Base-by-base conservation (phyloP, 2,329 filamentous ascomycete species). In the Lithohypha guttulata region DNA sequence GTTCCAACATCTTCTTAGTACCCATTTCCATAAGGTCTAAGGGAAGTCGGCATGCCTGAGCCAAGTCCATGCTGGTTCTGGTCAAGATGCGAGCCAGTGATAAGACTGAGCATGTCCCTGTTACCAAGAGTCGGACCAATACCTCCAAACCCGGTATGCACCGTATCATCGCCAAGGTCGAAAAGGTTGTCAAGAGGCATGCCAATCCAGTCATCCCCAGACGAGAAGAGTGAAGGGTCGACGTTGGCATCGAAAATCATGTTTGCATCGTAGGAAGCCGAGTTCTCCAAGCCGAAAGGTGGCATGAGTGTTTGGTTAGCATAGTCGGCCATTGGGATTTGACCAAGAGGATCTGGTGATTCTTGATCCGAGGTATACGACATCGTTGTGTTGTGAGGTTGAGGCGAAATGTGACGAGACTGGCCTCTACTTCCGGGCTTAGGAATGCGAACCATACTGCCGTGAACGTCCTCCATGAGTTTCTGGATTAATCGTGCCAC, bases 121-220 rank as follows among this genome's bases (percentile, higher is more conserved):
- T 64, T 71, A 2, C 71, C 73, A 10, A 79, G 63, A 56, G 75
- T 73, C n/a, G 73, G 73, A 0, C 75, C 75, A 14, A 69, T 73
- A 15, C 76, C 73, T 39, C 75, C 72, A 1, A 71, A 66, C 9
- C 70, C 71, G 51, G 70, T 69, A 44, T 67, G 63, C 28, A 67
- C 63, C 7, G 59, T 61, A 11, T 62, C 61, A 37, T 56, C 63
- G 46, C 69, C 69, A 20, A 39, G 20, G 19, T 23, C 23, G 39
- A 77, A 65, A 43, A 78, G 65, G 29, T 73, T 71, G 53, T 78
- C 73, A 2, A 79, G 60, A 1, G 73, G 73, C n/a, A 78, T 53
- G 0, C 74, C 69, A 35, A 78, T 63, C 75, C 75, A 79, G 54
- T 77, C 73, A 2, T 48, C 42, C 2, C 45, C 39, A 22, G 45